Base-by-base conservation (phyloP, 148 eudicot species). In the Linanthus parryae region DNA sequence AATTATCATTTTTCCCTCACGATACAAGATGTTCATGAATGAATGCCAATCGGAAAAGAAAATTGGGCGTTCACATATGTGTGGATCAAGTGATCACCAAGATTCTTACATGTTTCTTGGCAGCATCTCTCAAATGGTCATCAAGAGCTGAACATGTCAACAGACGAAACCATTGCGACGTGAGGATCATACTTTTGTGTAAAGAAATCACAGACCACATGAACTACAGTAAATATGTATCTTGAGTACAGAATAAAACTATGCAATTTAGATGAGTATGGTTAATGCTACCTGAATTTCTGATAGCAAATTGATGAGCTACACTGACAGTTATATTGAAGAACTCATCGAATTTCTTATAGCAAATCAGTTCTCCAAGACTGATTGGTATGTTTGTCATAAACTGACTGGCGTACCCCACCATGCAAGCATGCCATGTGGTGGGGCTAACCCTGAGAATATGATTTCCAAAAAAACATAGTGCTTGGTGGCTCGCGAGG, bases 401-500 rank as follows among this genome's bases (percentile, higher is more conserved):
- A 91, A 70, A 92, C 99, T 54, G 77, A 79, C 60, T 68, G 48
- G n/a, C n/a, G n/a, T n/a, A n/a, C n/a, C n/a, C n/a, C n/a, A n/a
- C n/a, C n/a, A n/a, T n/a, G n/a, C n/a, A n/a, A n/a, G n/a, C n/a
- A n/a, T n/a, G n/a, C n/a, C n/a, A n/a, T n/a, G n/a, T n/a, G n/a
- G n/a, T n/a, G n/a, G n/a, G n/a, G n/a, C n/a, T n/a, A n/a, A n/a
- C n/a, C n/a, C n/a, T n/a, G n/a, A n/a, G n/a, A n/a, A n/a, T n/a
- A n/a, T n/a, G n/a, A n/a, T n/a, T n/a, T n/a, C n/a, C n/a, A n/a
- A n/a, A n/a, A n/a, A n/a, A n/a, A n/a, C n/a, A n/a, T n/a, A n/a
- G n/a, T n/a, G n/a, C n/a, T n/a, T n/a, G n/a, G n/a, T n/a, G n/a
- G n/a, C n/a, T n/a, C n/a, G n/a, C n/a, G n/a, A n/a, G n/a, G n/a